Evolutionary conservation across 116 monocot species (phyloP), one percentile per base, ranked within the genome.

Genomic region (Posidonia oceanica): DNA sequence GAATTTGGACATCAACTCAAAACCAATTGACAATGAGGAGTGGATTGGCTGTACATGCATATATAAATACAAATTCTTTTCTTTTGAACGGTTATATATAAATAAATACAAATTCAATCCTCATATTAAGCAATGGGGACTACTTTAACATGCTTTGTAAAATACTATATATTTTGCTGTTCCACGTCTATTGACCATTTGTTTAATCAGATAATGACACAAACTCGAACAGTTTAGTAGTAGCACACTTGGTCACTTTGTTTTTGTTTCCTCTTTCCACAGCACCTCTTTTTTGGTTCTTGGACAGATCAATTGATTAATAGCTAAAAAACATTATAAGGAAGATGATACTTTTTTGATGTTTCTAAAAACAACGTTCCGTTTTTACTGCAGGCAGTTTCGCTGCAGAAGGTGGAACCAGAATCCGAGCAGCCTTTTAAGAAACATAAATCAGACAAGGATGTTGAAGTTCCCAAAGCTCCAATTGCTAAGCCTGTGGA

Each of bases 381-480:
- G 7, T 52, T 68, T 66, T 62, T 62, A 61, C 63, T 71, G 66
- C 83, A 92, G 91, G 67, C 83, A 80, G 48, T 68, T 70, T 59
- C 75, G 63, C 58, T 59, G 3, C 71, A 76, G 36, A 88, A 86
- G 63, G 74, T 60, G 53, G 88, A 87, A 69, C 17, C 21, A n/a
- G 23, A 36, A 23, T 67, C 61, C 52, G 80, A 82, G 73, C 85
- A 76, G 62, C 54, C 79, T 60, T 78, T 38, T 64, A 86, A 88
- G 78, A 82, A 73, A 61, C 82, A 67, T 18, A 94, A 88, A 68
- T 39, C 64, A 57, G 79, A 80, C 20, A 38, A 60, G 3, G 64
- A 18, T 72, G 54, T 39, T 72, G 78, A 68, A 70, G 71, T 68
- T 59, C 59, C 56, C 1, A 84, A 81, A 60, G 44, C 57, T 67